Evolutionary conservation across 305 asterid genomes (phyloP).

Genomic region (Solanum hybrid): DNA sequence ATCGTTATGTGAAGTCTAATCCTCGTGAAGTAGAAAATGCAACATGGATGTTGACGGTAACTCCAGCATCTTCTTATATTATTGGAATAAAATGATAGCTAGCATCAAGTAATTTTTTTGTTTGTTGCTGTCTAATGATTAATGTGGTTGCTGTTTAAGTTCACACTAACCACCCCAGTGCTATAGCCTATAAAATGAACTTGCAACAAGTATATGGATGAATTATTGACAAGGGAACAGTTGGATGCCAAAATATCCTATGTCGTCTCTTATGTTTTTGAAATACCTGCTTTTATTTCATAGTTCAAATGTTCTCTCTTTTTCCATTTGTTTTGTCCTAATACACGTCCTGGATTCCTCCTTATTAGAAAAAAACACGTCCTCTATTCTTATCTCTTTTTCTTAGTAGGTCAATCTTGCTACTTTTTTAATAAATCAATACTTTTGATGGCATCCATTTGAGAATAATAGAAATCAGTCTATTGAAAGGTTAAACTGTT

Average conservation of each 20-base stretch:
- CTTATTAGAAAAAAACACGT: background rate
- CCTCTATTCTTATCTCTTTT: background rate
- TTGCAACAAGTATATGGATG: background rate
- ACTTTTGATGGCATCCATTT: background rate
- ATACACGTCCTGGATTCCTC: background rate
- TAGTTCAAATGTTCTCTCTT: background rate
- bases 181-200: background rate
- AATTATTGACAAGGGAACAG: background rate
- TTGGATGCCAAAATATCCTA: background rate
- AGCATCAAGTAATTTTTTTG: background rate
- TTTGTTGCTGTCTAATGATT: background rate
- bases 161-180: background rate
- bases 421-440: background rate
- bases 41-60: slow-evolving; percentile 63
- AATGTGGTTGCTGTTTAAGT: background rate
- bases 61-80: slow-evolving; percentile 2
- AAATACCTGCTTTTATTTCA: background rate
- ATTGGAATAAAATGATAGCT: background rate
- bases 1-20: slow-evolving; percentile 61
- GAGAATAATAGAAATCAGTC: background rate
- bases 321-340: background rate
- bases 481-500: background rate
- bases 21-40: slow-evolving; percentile 67
- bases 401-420: background rate
- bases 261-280: background rate